Percentiles rank a stretch among this genome's conserved stretches.
Conservation (phyloP, 768 basidiomycete species). For the Boletellus ananiceps region DNA sequence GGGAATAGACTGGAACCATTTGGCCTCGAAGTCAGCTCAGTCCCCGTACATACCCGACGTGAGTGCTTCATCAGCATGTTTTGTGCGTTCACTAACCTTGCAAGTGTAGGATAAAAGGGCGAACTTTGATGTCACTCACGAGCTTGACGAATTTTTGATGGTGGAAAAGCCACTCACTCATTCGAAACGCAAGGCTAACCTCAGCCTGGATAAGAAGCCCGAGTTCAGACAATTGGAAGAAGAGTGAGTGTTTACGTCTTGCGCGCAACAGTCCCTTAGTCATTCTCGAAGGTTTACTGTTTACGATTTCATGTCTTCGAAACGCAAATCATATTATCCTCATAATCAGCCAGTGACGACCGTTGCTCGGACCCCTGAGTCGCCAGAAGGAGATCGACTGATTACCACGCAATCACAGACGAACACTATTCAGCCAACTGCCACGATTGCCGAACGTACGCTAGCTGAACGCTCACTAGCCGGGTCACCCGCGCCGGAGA, state of each 20-base stretch:
- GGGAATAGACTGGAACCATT: slow-evolving; percentile 71
- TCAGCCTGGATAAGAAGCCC: slow-evolving; percentile 80
- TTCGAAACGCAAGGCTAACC: slow-evolving; percentile 83
- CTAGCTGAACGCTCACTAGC: slow-evolving; percentile 39
- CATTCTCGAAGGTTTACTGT: slow-evolving; percentile 67
- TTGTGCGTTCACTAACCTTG: slow-evolving; percentile 1
- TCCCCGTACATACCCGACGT: slow-evolving; percentile 94
- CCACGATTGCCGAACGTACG: slow-evolving; percentile 39
- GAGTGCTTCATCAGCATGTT: slow-evolving; percentile 33
- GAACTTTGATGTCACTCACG: slow-evolving; percentile 98
- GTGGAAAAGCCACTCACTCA: slow-evolving; percentile 98
- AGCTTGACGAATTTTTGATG: slow-evolving; percentile 94
- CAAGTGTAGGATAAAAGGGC: slow-evolving; percentile 77
- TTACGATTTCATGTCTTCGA: slow-evolving; percentile 75
- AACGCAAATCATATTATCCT: slow-evolving; percentile 83
- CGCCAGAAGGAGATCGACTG: slow-evolving; percentile 26
- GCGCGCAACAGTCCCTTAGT: slow-evolving; percentile 1
- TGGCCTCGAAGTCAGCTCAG: slow-evolving; percentile 64
- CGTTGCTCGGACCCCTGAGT: slow-evolving; percentile 26
- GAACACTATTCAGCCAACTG: slow-evolving; percentile 40
- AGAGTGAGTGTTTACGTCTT: slow-evolving; percentile 50
- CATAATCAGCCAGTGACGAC: slow-evolving; percentile 62
- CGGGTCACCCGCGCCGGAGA: slow-evolving; percentile 35
- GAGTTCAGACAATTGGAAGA: slow-evolving; percentile 92
- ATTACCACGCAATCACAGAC: slow-evolving; percentile 33